A percentile compares a stretch with the other conserved stretches of the same genome.
These are phyloP conservation scores for Fusarium armeniacum DNA, from an alignment of 2,329 filamentous ascomycete genomes.

Conservation along the genomic window DNA sequence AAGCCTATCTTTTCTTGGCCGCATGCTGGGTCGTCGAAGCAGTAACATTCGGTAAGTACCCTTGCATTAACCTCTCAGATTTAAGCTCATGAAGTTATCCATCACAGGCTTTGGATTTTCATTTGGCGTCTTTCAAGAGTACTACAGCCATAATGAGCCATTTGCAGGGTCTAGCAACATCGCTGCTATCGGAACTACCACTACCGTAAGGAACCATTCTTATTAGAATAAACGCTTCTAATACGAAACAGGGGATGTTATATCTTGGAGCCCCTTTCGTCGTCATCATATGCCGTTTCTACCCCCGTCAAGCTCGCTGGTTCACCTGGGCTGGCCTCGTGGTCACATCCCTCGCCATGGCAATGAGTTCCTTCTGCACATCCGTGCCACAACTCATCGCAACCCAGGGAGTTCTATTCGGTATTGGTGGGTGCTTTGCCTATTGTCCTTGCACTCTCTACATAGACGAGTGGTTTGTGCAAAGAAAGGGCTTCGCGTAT, in stretches of 20 bases:
- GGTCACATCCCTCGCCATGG: conserved; percentile 62
- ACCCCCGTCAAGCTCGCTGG: conserved; percentile 56
- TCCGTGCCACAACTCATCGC: conserved; percentile 65
- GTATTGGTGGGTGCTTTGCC: conserved; percentile 65
- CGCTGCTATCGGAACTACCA: conserved; percentile 71
- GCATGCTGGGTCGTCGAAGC: conserved; percentile 46
- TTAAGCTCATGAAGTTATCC: background rate
- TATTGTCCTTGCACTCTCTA: conserved; percentile 67
- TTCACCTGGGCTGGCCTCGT: conserved; percentile 58
- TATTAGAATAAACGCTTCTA: fast-evolving
- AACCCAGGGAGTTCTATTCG: conserved; percentile 71
- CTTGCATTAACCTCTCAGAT: fast-evolving
- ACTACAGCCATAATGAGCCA: conserved; percentile 70
- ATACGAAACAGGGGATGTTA: conserved; percentile 30
- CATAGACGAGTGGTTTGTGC: conserved; percentile 69
- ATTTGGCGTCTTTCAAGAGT: conserved; percentile 76
- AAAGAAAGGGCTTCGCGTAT: conserved; percentile 60
- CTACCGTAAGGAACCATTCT: conserved; percentile 51
- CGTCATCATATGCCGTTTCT: conserved; percentile 60
- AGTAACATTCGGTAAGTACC: conserved; percentile 32
- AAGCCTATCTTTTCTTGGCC: conserved; percentile 54
- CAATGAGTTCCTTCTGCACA: conserved; percentile 62
- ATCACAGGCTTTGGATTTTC: conserved; percentile 71
- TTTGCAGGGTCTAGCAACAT: conserved; percentile 67
- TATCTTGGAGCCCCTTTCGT: conserved; percentile 64